Evolutionary conservation across 2,329 filamentous ascomycete species (phyloP).

Genomic region (Monosporascus sp.): DNA sequence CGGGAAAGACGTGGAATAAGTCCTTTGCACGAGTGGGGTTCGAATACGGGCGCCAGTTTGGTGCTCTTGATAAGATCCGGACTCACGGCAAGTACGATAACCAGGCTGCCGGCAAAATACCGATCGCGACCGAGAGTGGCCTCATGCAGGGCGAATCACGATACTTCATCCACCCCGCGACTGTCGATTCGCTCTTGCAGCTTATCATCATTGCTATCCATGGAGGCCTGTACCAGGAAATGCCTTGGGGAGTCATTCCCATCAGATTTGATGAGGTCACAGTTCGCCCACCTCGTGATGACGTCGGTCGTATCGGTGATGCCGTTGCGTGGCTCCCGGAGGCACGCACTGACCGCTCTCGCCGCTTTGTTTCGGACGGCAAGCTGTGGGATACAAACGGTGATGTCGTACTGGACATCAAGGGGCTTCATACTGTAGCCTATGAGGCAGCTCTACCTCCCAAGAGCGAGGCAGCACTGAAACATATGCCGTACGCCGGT

Average conservation of each 20-base stretch:
- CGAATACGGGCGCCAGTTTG: conserved; percentile 12
- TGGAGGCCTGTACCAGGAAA: conserved; percentile 9
- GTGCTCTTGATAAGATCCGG: conserved; percentile 6
- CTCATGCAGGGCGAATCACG: conserved; percentile 17
- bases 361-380: conserved; percentile 7
- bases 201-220: conserved; percentile 13
- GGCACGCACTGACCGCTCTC: conserved; percentile 14
- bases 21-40: conserved; percentile 15
- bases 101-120: conserved; percentile 4
- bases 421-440: conserved; percentile 11
- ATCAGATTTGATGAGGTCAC: conserved; percentile 7
- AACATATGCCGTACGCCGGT: conserved; percentile 12
- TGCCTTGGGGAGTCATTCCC: conserved; percentile 14
- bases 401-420: conserved; percentile 14
- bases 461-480: background rate
- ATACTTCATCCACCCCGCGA: conserved; percentile 28
- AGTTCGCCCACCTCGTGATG: conserved; percentile 3
- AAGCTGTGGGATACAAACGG: conserved; percentile 8
- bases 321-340: conserved; percentile 7
- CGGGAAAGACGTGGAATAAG: conserved; percentile 14
- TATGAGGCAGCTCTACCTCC: conserved; percentile 20
- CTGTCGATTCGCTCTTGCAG: conserved; percentile 25
- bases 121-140: conserved; percentile 1
- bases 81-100: conserved; percentile 7
- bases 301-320: conserved; percentile 2